Evolutionary conservation across 2,329 filamentous ascomycete species (phyloP).

Genomic region (Juglanconis sp.): DNA sequence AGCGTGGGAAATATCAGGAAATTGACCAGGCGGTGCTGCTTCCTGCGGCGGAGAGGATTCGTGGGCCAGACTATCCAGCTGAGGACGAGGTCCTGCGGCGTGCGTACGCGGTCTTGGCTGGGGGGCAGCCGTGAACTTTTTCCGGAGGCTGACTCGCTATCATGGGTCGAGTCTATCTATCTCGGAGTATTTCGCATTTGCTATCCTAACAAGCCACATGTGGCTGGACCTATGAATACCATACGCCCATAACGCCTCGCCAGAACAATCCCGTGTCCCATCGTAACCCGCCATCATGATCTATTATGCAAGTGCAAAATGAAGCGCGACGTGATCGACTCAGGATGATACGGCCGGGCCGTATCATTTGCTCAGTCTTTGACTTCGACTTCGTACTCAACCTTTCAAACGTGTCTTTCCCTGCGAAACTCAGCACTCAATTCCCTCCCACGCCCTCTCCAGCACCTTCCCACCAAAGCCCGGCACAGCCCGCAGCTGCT

Average conservation of each 20-base stretch:
- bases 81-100: constrained; percentile 35
- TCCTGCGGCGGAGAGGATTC: constrained; percentile 31
- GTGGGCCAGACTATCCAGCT: constrained; percentile 28
- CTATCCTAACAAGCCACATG: background rate
- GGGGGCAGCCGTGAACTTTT: background rate
- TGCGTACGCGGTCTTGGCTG: constrained; percentile 3
- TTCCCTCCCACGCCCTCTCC: constrained; percentile 53
- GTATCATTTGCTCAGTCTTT: background rate
- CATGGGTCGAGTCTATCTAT: too few relatives aligned
- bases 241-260: constrained; percentile 14
- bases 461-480: constrained; percentile 56
- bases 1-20: constrained; percentile 47
- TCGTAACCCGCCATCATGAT: background rate
- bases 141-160: background rate
- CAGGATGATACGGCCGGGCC: background rate
- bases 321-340: background rate
- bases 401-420: background rate
- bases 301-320: background rate
- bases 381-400: background rate
- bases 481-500: constrained; percentile 51
- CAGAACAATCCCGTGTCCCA: background rate
- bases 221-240: background rate
- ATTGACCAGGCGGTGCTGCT: constrained; percentile 45
- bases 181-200: background rate
- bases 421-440: constrained; percentile 22